Conservation (phyloP, 148 eudicot genomes). For the Drosera capensis region DNA sequence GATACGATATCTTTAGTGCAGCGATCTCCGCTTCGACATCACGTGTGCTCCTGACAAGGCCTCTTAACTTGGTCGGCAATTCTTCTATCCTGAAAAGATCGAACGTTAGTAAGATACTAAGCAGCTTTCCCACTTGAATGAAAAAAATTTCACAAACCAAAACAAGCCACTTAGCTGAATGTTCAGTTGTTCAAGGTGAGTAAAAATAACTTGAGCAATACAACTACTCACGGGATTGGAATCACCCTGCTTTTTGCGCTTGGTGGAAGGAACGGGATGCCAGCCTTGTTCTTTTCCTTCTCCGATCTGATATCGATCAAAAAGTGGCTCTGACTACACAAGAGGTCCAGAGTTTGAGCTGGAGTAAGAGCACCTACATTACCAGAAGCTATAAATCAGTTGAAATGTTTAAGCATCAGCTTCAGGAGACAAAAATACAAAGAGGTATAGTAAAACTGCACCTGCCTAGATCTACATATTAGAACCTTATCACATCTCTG, state of each 20-base stretch:
- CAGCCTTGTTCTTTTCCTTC: slow-evolving; percentile 84
- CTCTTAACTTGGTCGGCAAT: slow-evolving; percentile 57
- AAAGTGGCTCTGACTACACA: slow-evolving; percentile 49
- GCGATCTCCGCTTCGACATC: slow-evolving; percentile 83
- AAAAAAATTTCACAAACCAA: too few species aligned
- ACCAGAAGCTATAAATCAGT: background rate
- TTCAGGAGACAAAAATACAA: background rate
- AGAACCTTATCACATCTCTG: too few species aligned
- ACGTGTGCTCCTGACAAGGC: slow-evolving; percentile 49
- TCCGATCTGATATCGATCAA: slow-evolving; percentile 85
- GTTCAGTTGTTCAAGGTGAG: background rate
- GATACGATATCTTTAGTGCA: slow-evolving; percentile 81
- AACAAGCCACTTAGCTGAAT: too few species aligned
- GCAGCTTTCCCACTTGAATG: background rate
- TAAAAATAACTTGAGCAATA: background rate
- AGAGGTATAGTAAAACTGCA: too few species aligned
- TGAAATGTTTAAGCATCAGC: background rate
- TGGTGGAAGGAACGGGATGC: slow-evolving; percentile 82
- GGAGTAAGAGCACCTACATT: slow-evolving; percentile 68
- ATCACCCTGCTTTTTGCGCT: slow-evolving; percentile 70
- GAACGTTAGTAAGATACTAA: background rate
- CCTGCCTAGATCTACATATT: too few species aligned
- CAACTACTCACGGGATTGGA: slow-evolving; percentile 64
- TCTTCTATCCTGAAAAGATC: slow-evolving; percentile 61
- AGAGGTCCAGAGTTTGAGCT: slow-evolving; percentile 75